Evolutionary conservation across 495 filamentous ascomycete genomes (phyloP).

Genomic region (Trichocladium uniseriatum): DNA sequence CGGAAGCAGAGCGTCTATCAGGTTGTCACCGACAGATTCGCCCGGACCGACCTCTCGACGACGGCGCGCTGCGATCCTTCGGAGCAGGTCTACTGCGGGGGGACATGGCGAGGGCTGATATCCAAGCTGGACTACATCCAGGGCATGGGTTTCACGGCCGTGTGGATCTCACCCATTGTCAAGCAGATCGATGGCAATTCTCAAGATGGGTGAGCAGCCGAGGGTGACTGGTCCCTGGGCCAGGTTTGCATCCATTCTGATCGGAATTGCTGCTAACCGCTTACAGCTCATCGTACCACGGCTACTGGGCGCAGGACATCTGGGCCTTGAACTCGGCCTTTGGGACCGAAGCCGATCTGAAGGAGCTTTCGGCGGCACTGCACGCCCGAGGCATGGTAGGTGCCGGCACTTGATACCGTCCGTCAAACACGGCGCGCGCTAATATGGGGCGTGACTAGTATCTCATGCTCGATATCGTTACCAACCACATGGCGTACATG

Average conservation of each 20-base stretch:
- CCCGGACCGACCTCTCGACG: slow-evolving; percentile 55
- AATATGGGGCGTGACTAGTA: slow-evolving; percentile 34
- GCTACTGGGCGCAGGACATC: slow-evolving; percentile 68
- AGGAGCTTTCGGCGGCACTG: slow-evolving; percentile 46
- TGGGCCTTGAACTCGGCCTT: slow-evolving; percentile 56
- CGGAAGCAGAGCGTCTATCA: slow-evolving; percentile 62
- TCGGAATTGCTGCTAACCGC: not conserved
- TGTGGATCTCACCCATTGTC: slow-evolving; percentile 76
- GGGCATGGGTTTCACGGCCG: slow-evolving; percentile 70
- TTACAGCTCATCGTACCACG: slow-evolving; percentile 50
- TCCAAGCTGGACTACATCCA: slow-evolving; percentile 63
- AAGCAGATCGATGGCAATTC: slow-evolving; percentile 46
- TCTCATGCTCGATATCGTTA: slow-evolving; percentile 71
- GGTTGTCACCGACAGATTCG: slow-evolving; percentile 68
- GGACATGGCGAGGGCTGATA: slow-evolving; percentile 64
- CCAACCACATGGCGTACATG: slow-evolving; percentile 66
- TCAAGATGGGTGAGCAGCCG: slow-evolving; percentile 39
- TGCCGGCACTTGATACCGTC: no score
- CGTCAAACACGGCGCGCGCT: no score
- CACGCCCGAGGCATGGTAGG: slow-evolving; percentile 54
- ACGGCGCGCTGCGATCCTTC: slow-evolving; percentile 44
- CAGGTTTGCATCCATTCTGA: no score
- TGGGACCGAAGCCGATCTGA: slow-evolving; percentile 57
- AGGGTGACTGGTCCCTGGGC: no score
- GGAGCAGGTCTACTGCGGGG: slow-evolving; percentile 57